Evolutionary conservation across 2,329 filamentous ascomycete genomes (phyloP).

Genomic region (Penicillium janthinellum): DNA sequence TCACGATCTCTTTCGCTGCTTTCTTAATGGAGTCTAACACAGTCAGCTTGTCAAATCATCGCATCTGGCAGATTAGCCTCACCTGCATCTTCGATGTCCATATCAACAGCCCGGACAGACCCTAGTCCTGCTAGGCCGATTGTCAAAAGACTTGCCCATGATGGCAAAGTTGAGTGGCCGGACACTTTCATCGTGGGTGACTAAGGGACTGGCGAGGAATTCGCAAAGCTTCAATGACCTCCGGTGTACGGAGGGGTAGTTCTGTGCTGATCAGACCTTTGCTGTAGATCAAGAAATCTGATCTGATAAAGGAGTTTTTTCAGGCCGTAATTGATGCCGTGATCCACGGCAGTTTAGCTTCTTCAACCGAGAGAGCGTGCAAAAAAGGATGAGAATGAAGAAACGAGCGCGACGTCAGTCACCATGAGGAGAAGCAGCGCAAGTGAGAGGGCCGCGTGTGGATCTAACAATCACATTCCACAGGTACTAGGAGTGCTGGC

Average conservation of each 20-base stretch:
- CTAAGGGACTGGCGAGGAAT: background rate
- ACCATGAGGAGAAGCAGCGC: background rate
- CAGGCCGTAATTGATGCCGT: background rate
- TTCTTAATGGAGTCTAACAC: conserved; percentile 49
- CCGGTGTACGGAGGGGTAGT: background rate
- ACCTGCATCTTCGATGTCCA: conserved; percentile 22
- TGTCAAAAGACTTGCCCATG: conserved; percentile 22
- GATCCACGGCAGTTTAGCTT: background rate
- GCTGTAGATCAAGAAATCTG: too few relatives aligned
- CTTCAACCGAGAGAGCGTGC: background rate
- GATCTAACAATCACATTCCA: conserved; percentile 25
- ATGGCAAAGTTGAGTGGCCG: conserved; percentile 10
- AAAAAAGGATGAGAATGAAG: background rate
- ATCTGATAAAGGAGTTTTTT: too few relatives aligned
- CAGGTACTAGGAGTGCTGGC: conserved; percentile 22
- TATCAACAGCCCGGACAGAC: conserved; percentile 17
- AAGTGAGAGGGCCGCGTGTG: conserved; percentile 13
- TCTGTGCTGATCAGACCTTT: background rate
- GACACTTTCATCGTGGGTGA: conserved; percentile 16
- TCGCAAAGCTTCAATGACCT: too few relatives aligned
- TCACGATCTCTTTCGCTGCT: conserved; percentile 48
- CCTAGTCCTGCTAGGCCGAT: conserved; percentile 19
- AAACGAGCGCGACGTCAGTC: conserved; percentile 4
- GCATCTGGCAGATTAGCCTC: background rate
- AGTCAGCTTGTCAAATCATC: background rate